Percentiles rank a stretch among this genome's conserved stretches.
Conservation (phyloP, 2,329 filamentous ascomycete species). For the Monosporascus sp. region DNA sequence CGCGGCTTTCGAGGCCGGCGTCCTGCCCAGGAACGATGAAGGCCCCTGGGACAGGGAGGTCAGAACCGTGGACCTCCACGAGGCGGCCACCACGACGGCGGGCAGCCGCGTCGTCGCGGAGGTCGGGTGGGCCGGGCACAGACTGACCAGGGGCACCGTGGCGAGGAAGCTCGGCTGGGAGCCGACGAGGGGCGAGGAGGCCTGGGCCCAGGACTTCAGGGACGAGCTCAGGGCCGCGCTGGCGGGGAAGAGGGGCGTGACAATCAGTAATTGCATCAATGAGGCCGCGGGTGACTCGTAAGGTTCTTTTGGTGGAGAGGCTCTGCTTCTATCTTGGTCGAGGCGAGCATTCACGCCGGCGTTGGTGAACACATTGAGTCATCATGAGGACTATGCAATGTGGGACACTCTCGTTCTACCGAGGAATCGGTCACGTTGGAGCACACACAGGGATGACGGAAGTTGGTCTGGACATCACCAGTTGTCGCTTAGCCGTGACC, state of each 20-base stretch:
- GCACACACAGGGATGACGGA: too few species aligned
- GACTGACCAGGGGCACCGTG: not conserved
- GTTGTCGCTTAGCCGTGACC: too few species aligned
- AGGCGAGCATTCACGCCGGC: too few species aligned
- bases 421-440: too few species aligned
- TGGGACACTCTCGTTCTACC: too few species aligned
- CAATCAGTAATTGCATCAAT: slow-evolving; percentile 1
- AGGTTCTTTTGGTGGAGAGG: too few species aligned
- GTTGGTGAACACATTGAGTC: too few species aligned
- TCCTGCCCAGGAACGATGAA: slow-evolving; percentile 2
- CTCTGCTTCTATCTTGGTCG: too few species aligned
- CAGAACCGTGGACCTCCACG: not conserved
- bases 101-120: slow-evolving; percentile 3
- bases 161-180: slow-evolving; percentile 1
- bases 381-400: too few species aligned
- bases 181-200: not conserved
- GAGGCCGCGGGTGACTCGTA: not conserved
- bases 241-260: not conserved
- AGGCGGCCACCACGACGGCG: too few species aligned
- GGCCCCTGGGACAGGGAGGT: slow-evolving; percentile 4
- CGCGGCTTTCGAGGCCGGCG: slow-evolving; percentile 8
- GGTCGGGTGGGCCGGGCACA: slow-evolving; percentile 2
- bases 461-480: too few species aligned
- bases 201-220: not conserved
- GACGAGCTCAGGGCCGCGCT: slow-evolving; percentile 1